Base-by-base conservation (phyloP, 2,329 filamentous ascomycete species). In the Aspergillus chevalieri region DNA sequence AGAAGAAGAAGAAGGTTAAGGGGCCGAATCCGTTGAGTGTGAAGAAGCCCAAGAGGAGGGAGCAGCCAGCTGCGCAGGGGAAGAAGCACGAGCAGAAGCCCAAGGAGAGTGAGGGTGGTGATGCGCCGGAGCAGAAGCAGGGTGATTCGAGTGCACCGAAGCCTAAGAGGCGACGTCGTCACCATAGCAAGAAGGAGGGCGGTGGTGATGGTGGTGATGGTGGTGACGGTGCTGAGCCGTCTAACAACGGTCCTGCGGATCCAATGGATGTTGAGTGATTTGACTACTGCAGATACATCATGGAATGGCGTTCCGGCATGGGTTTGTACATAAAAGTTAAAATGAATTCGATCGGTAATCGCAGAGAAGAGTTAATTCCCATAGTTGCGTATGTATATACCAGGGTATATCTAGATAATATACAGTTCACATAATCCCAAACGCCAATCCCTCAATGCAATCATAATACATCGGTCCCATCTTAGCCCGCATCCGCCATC, bases 11-110 rank as follows among this genome's bases (percentile, higher is more conserved):
- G 56, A 71, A 69, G 56, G 59, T 67, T 3, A 76, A 74, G 59
- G 73, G 61, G 1, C 71, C 72, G 5, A 77, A 77, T 60, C 74
- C 74, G 24, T 55, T 77, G 53, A 76, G 74, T 55, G 61, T 76
- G 51, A 75, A 71, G 61, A 77, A 75, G 58, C 63, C 72, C 24
- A 75, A 74, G 61, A 69, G 66, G 56, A 61, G 61, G 43, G 52
- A 55, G 12, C 58, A 64, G 38, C 26, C 53, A 12, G 57, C 48
- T 48, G 48, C 53, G 17, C 47, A 43, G 22, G 44, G 49, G 42
- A 48, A 54, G 24, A 48, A 57, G 47, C 53, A 57, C 28, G 56
- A 60, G 49, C 53, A 50, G 22, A 46, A 30, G 33, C 49, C 53
- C 14, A 49, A 53, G 17, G 44, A 59, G 10, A 43, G 42, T 21